Evolutionary conservation across 495 filamentous ascomycete species (phyloP).

Genomic region (Haplographium delicatum): DNA sequence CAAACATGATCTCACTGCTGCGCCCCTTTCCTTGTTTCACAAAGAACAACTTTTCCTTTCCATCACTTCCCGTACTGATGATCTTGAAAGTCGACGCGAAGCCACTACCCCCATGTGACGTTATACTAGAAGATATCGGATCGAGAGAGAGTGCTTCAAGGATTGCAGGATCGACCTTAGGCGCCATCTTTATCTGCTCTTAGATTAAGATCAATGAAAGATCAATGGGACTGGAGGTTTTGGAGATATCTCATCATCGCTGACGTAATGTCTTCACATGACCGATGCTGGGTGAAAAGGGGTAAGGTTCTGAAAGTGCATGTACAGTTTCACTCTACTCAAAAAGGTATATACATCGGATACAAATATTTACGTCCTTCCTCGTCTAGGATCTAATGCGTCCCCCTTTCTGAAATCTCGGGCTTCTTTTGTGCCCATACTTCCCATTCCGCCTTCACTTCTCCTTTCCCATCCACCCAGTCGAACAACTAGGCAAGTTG

Average conservation of each 20-base stretch:
- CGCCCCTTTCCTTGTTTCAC: slow-evolving; percentile 69
- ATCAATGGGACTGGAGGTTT: background rate
- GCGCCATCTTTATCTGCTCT: slow-evolving; percentile 26
- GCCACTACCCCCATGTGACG: slow-evolving; percentile 62
- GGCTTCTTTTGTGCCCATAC: slow-evolving; percentile 83
- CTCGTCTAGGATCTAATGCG: slow-evolving; percentile 73
- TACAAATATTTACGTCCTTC: slow-evolving; percentile 12
- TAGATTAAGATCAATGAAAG: background rate
- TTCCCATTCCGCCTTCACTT: slow-evolving; percentile 80
- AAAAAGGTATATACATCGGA: background rate
- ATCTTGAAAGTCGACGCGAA: slow-evolving; percentile 73
- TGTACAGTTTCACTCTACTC: background rate
- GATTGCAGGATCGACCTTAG: slow-evolving; percentile 51
- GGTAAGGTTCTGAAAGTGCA: background rate
- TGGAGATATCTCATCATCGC: too few species aligned
- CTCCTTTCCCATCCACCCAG: slow-evolving; percentile 94
- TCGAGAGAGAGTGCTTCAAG: slow-evolving; percentile 63
- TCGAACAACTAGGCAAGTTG: slow-evolving; percentile 87
- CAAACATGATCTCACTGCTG: slow-evolving; percentile 72
- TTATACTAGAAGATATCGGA: slow-evolving; percentile 49
- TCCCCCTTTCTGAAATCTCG: slow-evolving; percentile 80
- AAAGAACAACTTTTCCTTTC: slow-evolving; percentile 62
- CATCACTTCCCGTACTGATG: slow-evolving; percentile 41
- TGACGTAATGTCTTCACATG: background rate
- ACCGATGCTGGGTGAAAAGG: background rate